Percentiles rank a stretch among this genome's conserved stretches.
Conservation (phyloP, 306 rosid genomes). For the Vicia faba region DNA sequence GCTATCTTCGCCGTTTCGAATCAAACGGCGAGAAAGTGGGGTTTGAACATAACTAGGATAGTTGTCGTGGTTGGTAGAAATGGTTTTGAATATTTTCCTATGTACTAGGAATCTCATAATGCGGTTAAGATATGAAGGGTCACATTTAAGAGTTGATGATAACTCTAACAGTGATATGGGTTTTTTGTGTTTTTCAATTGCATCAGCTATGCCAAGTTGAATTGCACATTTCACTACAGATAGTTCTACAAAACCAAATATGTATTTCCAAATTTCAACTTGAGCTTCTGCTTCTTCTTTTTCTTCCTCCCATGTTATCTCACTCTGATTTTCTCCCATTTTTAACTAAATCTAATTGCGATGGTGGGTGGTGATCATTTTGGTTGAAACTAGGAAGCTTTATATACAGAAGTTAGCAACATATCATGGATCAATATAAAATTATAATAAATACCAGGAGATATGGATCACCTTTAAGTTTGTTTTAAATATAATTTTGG, state of each 20-base stretch:
- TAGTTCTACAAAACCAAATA: slow-evolving; percentile 58
- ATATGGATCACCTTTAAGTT: background rate
- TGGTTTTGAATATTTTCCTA: slow-evolving; percentile 52
- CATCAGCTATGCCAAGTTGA: slow-evolving; percentile 67
- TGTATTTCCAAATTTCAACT: slow-evolving; percentile 48
- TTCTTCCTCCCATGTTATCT: slow-evolving; percentile 31
- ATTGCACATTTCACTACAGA: slow-evolving; percentile 69
- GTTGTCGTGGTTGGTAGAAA: background rate
- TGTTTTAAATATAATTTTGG: no score
- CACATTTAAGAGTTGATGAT: slow-evolving; percentile 50
- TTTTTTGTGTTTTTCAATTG: slow-evolving; percentile 52
- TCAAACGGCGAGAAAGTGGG: slow-evolving; percentile 43
- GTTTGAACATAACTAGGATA: slow-evolving; percentile 34
- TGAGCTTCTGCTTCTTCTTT: slow-evolving; percentile 41
- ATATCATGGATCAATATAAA: background rate
- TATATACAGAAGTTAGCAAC: slow-evolving; percentile 22
- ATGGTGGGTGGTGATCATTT: background rate
- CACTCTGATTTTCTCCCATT: slow-evolving; percentile 37
- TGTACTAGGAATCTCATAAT: slow-evolving; percentile 58
- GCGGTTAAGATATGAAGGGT: slow-evolving; percentile 42
- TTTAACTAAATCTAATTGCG: background rate
- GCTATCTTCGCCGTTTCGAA: slow-evolving; percentile 28
- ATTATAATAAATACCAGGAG: background rate
- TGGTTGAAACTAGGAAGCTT: slow-evolving; percentile 7
- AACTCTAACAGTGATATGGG: slow-evolving; percentile 58